Conservation (phyloP, 352 stramenopile species). For the Phytophthora syringae region DNA sequence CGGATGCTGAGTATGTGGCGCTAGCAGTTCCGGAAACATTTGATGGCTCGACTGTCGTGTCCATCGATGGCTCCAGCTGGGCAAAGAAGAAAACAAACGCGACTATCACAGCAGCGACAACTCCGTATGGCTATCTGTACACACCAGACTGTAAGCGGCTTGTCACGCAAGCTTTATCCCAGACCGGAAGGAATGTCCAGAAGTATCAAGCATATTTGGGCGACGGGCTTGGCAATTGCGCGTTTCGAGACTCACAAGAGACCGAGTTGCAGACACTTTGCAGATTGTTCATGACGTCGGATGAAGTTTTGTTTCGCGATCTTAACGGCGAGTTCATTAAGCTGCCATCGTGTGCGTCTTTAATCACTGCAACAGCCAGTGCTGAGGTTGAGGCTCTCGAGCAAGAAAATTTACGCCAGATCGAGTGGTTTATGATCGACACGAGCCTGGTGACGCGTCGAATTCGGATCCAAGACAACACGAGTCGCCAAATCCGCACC, state of each 20-base stretch:
- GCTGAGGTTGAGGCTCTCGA: conserved; percentile 11
- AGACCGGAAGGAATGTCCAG: conserved; percentile 39
- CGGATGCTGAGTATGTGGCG: conserved; percentile 19
- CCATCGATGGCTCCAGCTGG: conserved; percentile 34
- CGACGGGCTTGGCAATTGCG: conserved; percentile 32
- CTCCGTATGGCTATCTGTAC: conserved; percentile 38
- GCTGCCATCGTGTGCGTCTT: conserved; percentile 25
- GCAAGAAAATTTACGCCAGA: conserved; percentile 35
- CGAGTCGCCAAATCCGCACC: conserved; percentile 45
- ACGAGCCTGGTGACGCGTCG: conserved; percentile 21
- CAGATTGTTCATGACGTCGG: conserved; percentile 34
- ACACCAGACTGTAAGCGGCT: conserved; percentile 27
- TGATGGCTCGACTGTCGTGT: conserved; percentile 19
- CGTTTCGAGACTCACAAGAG: conserved; percentile 40
- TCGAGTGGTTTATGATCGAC: conserved; percentile 43
- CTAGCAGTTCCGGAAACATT: conserved; percentile 33
- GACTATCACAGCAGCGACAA: not conserved
- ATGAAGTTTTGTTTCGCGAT: conserved; percentile 40
- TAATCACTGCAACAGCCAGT: conserved; percentile 12
- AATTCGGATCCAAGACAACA: conserved; percentile 51
- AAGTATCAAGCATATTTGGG: conserved; percentile 44
- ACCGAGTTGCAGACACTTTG: conserved; percentile 41
- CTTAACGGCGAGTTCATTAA: conserved; percentile 23
- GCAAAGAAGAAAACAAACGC: conserved; percentile 23
- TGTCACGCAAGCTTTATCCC: conserved; percentile 15